Base-by-base conservation (phyloP, 177 flowering plant genomes). In the Vitis hybrid region DNA sequence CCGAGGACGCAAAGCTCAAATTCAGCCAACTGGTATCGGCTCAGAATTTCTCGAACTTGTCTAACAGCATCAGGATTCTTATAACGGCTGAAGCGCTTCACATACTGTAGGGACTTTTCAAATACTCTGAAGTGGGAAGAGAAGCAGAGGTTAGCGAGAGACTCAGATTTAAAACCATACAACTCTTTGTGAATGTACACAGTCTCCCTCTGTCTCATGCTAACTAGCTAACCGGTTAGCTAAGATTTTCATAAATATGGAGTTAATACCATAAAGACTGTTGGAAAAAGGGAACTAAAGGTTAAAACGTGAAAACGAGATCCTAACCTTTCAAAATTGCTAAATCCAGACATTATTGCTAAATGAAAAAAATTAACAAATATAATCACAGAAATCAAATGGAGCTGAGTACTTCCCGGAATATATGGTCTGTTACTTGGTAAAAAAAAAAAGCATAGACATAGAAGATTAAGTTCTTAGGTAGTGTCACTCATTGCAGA, bases 1-100 rank as follows among this genome's bases (percentile, higher is more conserved):
- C 99, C 99, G 77, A 95, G 97, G 60, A 94, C 98, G 78, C 97
- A 93, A 52, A 95, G 99, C 99, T 95, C 98, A 70, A 95, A 95
- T 77, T 95, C 98, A 71, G 99, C 91, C 76, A 94, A 75, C 78
- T 92, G 94, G 75, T 95, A 79, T 73, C 97, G 84, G 56, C 98
- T 90, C 0, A 94, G 96, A 65, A 92, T 88, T 83, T 96, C 99
- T 83, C 99, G 84, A 73, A 91, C 98, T 84, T 96, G 99, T 79
- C 92, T 80, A 62, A 96, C 98, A 67, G 99, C 97, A 82, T 96
- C 99, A 53, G 97, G 92, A 77, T 96, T 94, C 72, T 90, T 92
- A 71, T 92, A 96, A 11, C 99, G 90, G 84, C 99, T 96, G 70
- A 96, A 96, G 63, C 98, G 95, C 84, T 94, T 94, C 74, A 96